Base-by-base conservation (phyloP, 495 filamentous ascomycete genomes). In the Lasiosphaeria miniovina region DNA sequence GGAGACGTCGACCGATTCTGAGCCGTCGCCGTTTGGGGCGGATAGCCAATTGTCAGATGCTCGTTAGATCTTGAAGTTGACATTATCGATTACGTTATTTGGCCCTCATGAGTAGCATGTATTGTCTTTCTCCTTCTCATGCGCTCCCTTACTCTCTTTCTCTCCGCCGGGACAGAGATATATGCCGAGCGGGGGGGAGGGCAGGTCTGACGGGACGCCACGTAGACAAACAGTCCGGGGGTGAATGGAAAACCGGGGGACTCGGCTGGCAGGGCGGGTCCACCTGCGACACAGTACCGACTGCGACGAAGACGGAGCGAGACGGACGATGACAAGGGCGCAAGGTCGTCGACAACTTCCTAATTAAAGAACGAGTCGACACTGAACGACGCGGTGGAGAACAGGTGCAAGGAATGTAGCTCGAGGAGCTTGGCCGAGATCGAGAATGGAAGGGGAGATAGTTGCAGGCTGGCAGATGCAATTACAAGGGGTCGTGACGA, bases 1-100 rank as follows among this genome's bases (percentile, higher is more conserved):
- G 93, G 94, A 43, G 94, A 89, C 57, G 86, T 88, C 46, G 94
- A 96, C 63, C 88, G 86, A 57, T 88, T 78, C 69, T 91, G 88
- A 62, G 75, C 75, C 40, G 77, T 72, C 65, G 77, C 73, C 52
- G 81, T 74, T 60, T 83, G 86, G 73, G 84, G 82, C 58, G 84
- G 80, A 71, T 84, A 88, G 74, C 84, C 88, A 81, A 85, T 84
- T 77, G 73, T 87, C 82, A 84, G 83, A 79, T 86, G 80, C 80
- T 90, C 70, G 67, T 65, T 82, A 80, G 90, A 83, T 87, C 90
- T 84, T 89, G 87, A 84, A 74, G 89, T 91, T 78, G 90, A 88
- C 94, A 97, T 97, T 90, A 94, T 90, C 80, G 77, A 88, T 90
- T 89, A 89, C 79, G 61, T 73, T 75, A 73, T 68, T 72, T 67